Evolutionary conservation across 192 early-diverging fungal species (phyloP).

Genomic region (Dimargaris xerosporica): DNA sequence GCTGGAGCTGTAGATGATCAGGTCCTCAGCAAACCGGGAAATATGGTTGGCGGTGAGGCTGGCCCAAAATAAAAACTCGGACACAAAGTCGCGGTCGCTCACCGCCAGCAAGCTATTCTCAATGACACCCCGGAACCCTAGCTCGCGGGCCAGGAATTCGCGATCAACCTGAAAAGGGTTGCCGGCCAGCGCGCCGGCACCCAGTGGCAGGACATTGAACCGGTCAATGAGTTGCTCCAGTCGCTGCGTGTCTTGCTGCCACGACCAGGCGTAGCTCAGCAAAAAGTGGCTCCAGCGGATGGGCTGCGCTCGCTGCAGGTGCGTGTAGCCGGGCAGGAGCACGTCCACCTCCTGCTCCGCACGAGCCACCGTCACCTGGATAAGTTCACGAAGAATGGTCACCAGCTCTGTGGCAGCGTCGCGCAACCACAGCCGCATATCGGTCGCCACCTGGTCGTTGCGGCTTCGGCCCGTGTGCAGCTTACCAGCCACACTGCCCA

Average conservation of each 20-base stretch:
- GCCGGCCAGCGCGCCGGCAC: constrained; percentile 88
- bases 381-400: constrained; percentile 55
- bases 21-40: constrained; percentile 79
- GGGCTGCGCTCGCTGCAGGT: constrained; percentile 94
- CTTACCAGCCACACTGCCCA: constrained; percentile 86
- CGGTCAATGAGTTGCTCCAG: constrained; percentile 67
- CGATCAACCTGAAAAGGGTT: constrained; percentile 96
- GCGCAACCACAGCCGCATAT: constrained; percentile 88
- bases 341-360: constrained; percentile 82
- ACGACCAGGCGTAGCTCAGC: constrained; percentile 78
- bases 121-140: constrained; percentile 73
- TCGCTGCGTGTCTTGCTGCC: constrained; percentile 76
- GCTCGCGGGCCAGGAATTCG: constrained; percentile 68
- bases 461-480: constrained; percentile 92
- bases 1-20: constrained; percentile 83
- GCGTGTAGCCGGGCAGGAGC: constrained; percentile 99
- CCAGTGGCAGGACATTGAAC: constrained; percentile 73
- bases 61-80: constrained; percentile 93
- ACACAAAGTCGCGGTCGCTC: constrained; percentile 91
- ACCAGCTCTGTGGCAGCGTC: constrained; percentile 55
- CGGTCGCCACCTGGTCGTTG: constrained; percentile 98
- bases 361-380: constrained; percentile 53
- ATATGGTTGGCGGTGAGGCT: constrained; percentile 85
- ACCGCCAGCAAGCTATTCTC: constrained; percentile 88
- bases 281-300: constrained; percentile 94